Evolutionary conservation across 2,329 filamentous ascomycete species (phyloP).

Genomic region (Scleromitrula shiraiana): DNA sequence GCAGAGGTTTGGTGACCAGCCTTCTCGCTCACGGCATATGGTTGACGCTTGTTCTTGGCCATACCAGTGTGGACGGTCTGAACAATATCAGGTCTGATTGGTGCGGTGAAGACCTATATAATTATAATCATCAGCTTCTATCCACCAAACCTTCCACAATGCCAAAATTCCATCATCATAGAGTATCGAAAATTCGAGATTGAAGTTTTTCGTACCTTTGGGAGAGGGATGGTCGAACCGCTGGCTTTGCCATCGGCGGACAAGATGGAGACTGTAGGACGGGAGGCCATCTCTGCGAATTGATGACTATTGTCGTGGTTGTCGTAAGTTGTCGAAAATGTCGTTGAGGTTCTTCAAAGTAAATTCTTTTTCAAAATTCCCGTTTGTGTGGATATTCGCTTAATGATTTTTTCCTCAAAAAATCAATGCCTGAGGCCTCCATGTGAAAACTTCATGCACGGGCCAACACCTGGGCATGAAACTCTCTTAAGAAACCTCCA

Average conservation of each 20-base stretch:
- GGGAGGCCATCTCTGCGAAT: constrained; percentile 64
- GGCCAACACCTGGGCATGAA: background rate
- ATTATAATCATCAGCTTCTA: constrained; percentile 19
- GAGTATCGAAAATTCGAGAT: constrained; percentile 1
- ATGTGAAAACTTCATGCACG: background rate
- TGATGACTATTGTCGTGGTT: constrained; percentile 25
- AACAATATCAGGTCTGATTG: constrained; percentile 98
- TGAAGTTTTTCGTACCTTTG: constrained; percentile 42
- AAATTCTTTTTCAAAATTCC: constrained; percentile 3
- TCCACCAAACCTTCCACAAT: constrained; percentile 5
- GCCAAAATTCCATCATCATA: constrained; percentile 1
- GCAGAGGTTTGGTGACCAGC: constrained; percentile 99
- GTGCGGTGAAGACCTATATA: constrained; percentile 75
- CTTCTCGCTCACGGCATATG: constrained; percentile 99
- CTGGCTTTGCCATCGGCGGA: constrained; percentile 90
- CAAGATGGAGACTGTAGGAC: constrained; percentile 97
- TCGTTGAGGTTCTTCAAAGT: constrained; percentile 5
- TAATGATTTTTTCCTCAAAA: constrained; percentile 7
- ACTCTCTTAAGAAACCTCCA: background rate
- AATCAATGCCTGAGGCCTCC: background rate
- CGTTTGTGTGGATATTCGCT: constrained; percentile 5
- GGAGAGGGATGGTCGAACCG: constrained; percentile 83
- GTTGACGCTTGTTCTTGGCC: constrained; percentile 99
- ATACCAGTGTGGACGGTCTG: constrained; percentile 94
- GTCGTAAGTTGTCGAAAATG: constrained; percentile 17